These are phyloP conservation scores for Insectozyma bohioensis DNA, from an alignment of 1,139 yeast genomes.

Conservation along the genomic window DNA sequence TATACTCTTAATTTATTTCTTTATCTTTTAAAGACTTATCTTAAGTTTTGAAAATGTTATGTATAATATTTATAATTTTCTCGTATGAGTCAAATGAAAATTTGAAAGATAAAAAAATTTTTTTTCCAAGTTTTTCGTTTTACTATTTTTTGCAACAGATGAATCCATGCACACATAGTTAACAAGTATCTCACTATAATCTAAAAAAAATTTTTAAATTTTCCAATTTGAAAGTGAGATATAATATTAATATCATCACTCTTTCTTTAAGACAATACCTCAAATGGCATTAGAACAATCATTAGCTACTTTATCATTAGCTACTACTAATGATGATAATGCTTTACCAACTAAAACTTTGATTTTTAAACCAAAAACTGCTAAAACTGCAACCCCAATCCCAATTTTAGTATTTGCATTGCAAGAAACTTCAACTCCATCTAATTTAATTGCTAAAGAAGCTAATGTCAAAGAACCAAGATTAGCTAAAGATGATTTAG, in stretches of 20 bases:
- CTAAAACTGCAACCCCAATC: constrained; percentile 77
- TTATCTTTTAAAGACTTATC: no score
- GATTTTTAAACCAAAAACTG: constrained; percentile 89
- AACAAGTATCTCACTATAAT: no score
- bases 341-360: constrained; percentile 64
- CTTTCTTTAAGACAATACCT: no score
- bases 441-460: constrained; percentile 60
- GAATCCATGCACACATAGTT: no score
- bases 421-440: constrained; percentile 68
- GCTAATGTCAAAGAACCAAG: constrained; percentile 84
- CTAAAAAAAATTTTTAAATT: no score
- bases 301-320: constrained; percentile 56
- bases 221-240: no score
- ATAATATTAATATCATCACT: no score
- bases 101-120: constrained; percentile 2
- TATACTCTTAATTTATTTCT: no score
- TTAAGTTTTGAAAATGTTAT: no score
- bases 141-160: no score
- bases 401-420: constrained; percentile 83
- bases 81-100: constrained; percentile 5
- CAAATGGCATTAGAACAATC: constrained; percentile 60
- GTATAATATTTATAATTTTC: background rate
- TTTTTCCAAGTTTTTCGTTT: constrained; percentile 4
- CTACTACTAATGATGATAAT: constrained; percentile 40
- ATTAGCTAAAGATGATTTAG: constrained; percentile 79